Percentiles rank a stretch among this genome's conserved stretches.
phyloP scores from a whole-genome alignment of 2,329 filamentous ascomycete species.

The Juglanconis oblonga region DNA sequence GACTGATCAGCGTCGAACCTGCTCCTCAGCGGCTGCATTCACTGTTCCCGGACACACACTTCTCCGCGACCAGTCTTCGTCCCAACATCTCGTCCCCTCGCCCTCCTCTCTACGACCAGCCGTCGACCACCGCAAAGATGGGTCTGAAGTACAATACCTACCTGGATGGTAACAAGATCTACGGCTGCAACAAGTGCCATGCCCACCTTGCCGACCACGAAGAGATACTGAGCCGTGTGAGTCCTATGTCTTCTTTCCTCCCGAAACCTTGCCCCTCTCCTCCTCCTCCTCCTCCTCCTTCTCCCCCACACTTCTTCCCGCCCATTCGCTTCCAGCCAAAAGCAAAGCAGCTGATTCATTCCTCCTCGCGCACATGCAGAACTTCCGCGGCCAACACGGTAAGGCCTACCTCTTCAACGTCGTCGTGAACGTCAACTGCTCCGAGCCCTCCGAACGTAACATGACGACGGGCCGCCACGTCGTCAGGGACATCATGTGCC shows the following conservation, averaged over 20 bases:
- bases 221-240: conserved; percentile 89
- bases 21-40: neutral
- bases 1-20: neutral
- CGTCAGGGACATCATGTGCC: conserved; percentile 88
- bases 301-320: conserved; percentile 10
- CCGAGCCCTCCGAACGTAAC: conserved; percentile 86
- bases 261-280: too few species aligned
- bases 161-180: conserved; percentile 81
- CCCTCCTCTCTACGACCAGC: neutral
- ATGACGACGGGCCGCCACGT: conserved; percentile 97
- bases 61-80: neutral
- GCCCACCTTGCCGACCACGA: conserved; percentile 93
- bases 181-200: conserved; percentile 92
- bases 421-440: conserved; percentile 85
- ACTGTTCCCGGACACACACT: neutral
- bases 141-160: conserved; percentile 91
- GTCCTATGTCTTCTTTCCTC: too few species aligned
- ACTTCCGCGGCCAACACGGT: conserved; percentile 96
- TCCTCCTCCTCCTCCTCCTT: conserved; percentile 2
- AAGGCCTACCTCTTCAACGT: conserved; percentile 95
- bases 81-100: neutral
- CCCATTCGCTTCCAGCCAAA: neutral
- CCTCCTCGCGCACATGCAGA: conserved; percentile 50
- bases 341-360: neutral
- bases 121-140: conserved; percentile 54